Evolutionary conservation across 2,329 filamentous ascomycete genomes (phyloP).

Genomic region (Trichoderma gracile): DNA sequence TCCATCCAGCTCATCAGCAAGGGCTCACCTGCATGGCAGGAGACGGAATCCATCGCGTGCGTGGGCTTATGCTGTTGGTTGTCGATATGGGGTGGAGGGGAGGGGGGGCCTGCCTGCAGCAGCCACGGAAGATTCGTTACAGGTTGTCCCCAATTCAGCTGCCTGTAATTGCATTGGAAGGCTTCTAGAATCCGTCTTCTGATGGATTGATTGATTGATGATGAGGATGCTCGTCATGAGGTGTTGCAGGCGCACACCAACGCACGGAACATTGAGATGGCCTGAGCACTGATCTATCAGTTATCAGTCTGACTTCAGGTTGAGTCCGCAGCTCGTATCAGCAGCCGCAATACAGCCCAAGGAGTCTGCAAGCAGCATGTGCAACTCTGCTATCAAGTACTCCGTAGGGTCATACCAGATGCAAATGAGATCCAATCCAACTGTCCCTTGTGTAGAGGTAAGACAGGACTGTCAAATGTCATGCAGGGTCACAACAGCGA

Average conservation of each 20-base stretch:
- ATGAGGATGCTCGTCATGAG: not conserved
- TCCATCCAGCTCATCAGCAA: not conserved
- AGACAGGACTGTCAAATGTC: too few relatives aligned
- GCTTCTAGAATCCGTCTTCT: too few relatives aligned
- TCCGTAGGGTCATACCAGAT: too few relatives aligned
- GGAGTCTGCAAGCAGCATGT: not conserved
- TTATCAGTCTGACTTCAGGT: not conserved
- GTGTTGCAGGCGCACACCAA: not conserved
- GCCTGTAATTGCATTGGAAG: not conserved
- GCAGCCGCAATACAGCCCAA: not conserved
- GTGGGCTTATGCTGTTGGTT: slow-evolving; percentile 13
- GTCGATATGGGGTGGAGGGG: too few relatives aligned
- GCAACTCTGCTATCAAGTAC: not conserved
- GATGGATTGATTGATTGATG: too few relatives aligned
- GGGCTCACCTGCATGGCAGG: slow-evolving; percentile 12
- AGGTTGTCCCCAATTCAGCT: not conserved
- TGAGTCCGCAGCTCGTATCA: slow-evolving; percentile 13
- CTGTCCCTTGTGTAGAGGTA: too few relatives aligned
- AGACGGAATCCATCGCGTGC: slow-evolving; percentile 1
- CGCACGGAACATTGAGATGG: not conserved
- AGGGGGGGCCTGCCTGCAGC: too few relatives aligned
- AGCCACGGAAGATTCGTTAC: too few relatives aligned
- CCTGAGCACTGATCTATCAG: not conserved
- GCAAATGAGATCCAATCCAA: too few relatives aligned
- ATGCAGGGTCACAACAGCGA: too few relatives aligned